Evolutionary conservation across 2,329 filamentous ascomycete genomes (phyloP), one percentile per base, ranked within the genome.

Genomic region (Onygena corvina): DNA sequence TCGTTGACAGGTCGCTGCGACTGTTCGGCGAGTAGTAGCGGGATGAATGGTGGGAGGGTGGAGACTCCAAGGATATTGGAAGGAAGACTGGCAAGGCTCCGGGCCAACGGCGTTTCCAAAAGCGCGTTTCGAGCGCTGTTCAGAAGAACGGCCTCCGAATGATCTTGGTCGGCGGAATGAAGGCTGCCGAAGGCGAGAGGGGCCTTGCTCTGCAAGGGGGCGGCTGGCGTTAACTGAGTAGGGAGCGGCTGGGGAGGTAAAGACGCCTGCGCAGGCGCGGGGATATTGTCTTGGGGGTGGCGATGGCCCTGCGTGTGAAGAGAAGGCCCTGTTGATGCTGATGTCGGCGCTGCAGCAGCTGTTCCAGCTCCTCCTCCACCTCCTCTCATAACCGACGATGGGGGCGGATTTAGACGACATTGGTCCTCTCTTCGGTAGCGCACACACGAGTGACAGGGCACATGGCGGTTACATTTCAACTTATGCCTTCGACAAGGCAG

Each of bases 401-500:
- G 57, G 6, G 58, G 55, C 1, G 61, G 61, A 51, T 64, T 56
- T 31, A 57, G 57, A 38, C 58, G 57, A 50, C 61, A 64, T 42
- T 57, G 54, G n/a, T 58, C 54, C 35, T 61, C 58, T n/a, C 61
- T 57, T 4, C 54, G 55, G 31, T 61, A 63, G 42, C 60, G 60
- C 16, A 52, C 54, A 44, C 62, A 64, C 4, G 56, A 62, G 9
- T 61, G 52, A 45, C 62, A 64, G 3, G 61, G 62, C 3, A 64
- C 54, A n/a, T 53, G 54, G 25, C 61, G 58, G 48, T 64, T 61
- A 52, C 62, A 64, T 49, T 58, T 59, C 6, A 64, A 54, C 50
- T 64, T 64, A 46, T 64, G 61, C 35, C 57, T 54, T 30, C 62
- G 54, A 50, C 62, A 64, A 8, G 59, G 61, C 14, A 61, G 58